Evolutionary conservation across 2,329 filamentous ascomycete genomes (phyloP).

Genomic region (Dendrostoma leiphaemia): DNA sequence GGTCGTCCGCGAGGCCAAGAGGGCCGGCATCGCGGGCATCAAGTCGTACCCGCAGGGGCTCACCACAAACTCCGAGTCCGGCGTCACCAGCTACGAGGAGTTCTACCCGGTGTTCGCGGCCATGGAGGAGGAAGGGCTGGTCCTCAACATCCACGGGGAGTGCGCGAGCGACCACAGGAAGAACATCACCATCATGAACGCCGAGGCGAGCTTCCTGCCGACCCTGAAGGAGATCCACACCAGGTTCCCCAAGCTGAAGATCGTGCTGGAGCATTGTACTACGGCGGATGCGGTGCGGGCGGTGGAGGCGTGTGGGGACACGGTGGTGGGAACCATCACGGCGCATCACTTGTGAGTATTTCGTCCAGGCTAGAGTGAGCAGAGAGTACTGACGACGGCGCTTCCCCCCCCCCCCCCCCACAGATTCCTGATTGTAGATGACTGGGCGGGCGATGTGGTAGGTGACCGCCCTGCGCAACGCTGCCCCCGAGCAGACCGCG

Average conservation of each 20-base stretch:
- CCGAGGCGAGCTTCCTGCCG: slow-evolving; percentile 76
- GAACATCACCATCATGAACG: slow-evolving; percentile 60
- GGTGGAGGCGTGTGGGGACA: slow-evolving; percentile 72
- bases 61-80: slow-evolving; percentile 66
- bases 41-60: slow-evolving; percentile 67
- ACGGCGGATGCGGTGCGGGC: slow-evolving; percentile 78
- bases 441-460: slow-evolving; percentile 56
- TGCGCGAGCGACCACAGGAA: slow-evolving; percentile 45
- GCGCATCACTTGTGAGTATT: slow-evolving; percentile 71
- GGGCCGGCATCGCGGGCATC: slow-evolving; percentile 68
- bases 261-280: slow-evolving; percentile 82
- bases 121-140: slow-evolving; percentile 78
- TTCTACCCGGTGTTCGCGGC: slow-evolving; percentile 82
- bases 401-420: background rate
- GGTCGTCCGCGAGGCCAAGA: slow-evolving; percentile 70
- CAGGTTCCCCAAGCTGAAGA: slow-evolving; percentile 69
- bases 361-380: too few species aligned
- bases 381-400: background rate
- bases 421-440: slow-evolving; percentile 66
- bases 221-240: slow-evolving; percentile 71
- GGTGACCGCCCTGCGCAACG: slow-evolving; percentile 17
- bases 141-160: slow-evolving; percentile 84
- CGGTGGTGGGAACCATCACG: slow-evolving; percentile 77
- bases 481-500: slow-evolving; percentile 27
- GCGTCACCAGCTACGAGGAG: slow-evolving; percentile 65